Percentiles rank a stretch among this genome's conserved stretches.
phyloP scores from a whole-genome alignment of 2,329 filamentous ascomycete species.

The Diaporthe batatas region DNA sequence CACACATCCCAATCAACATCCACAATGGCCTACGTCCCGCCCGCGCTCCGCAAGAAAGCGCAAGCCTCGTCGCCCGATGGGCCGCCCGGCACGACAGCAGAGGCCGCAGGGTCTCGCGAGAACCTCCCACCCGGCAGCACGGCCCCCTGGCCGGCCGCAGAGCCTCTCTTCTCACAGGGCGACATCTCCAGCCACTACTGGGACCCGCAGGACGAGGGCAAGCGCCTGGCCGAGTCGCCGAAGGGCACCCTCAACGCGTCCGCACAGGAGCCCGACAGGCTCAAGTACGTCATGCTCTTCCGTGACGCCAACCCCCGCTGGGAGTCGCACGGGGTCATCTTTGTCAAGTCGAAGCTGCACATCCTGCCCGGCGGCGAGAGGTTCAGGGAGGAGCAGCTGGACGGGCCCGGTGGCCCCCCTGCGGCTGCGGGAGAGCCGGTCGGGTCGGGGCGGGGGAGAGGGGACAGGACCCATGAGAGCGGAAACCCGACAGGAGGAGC shows the following conservation, averaged over 20 bases:
- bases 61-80: background rate
- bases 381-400: background rate
- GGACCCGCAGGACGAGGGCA: background rate
- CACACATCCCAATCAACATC: background rate
- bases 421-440: too few species aligned
- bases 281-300: background rate
- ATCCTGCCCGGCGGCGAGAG: constrained; percentile 10
- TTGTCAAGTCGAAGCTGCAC: background rate
- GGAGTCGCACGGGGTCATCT: constrained; percentile 1
- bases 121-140: background rate
- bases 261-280: background rate
- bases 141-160: background rate
- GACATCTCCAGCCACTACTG: constrained; percentile 2
- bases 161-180: background rate
- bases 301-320: constrained; percentile 3
- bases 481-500: too few species aligned
- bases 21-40: constrained; percentile 23
- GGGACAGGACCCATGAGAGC: background rate
- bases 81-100: background rate
- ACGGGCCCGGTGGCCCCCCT: too few species aligned
- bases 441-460: too few species aligned
- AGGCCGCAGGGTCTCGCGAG: background rate
- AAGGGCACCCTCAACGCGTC: background rate
- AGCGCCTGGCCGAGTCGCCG: too few species aligned
- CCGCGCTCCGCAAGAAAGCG: background rate